phyloP scores from a whole-genome alignment of 2,329 filamentous ascomycete genomes.

The Sclerotinia glacialis region DNA sequence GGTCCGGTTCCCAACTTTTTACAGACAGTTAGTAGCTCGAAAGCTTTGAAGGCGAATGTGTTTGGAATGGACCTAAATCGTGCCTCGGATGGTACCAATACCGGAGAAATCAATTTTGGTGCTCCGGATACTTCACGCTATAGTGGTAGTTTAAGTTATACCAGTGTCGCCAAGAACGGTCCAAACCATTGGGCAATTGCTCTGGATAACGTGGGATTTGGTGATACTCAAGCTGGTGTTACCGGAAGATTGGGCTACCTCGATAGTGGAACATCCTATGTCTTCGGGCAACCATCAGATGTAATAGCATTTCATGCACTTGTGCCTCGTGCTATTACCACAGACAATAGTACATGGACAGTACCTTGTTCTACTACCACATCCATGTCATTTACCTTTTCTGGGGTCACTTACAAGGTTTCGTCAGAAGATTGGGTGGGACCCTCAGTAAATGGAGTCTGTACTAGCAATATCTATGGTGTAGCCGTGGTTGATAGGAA shows the following conservation, averaged over 20 bases:
- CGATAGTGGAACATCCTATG: slow-evolving; percentile 79
- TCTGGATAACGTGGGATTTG: slow-evolving; percentile 62
- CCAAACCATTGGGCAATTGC: slow-evolving; percentile 70
- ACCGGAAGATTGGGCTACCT: slow-evolving; percentile 63
- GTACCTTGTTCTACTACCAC: slow-evolving; percentile 69
- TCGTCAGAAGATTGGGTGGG: slow-evolving; percentile 69
- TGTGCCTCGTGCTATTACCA: slow-evolving; percentile 56
- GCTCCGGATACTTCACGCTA: slow-evolving; percentile 64
- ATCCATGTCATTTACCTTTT: slow-evolving; percentile 64
- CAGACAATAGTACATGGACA: slow-evolving; percentile 61
- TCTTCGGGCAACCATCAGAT: slow-evolving; percentile 67
- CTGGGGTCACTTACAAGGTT: slow-evolving; percentile 63
- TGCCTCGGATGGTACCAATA: slow-evolving; percentile 60
- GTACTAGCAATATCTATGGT: slow-evolving; percentile 73
- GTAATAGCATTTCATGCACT: slow-evolving; percentile 65
- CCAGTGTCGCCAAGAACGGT: slow-evolving; percentile 45
- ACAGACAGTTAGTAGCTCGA: slow-evolving; percentile 55
- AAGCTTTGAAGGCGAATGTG: slow-evolving; percentile 60
- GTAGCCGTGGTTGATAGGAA: slow-evolving; percentile 56
- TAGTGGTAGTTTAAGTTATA: slow-evolving; percentile 67
- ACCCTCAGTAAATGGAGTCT: slow-evolving; percentile 44
- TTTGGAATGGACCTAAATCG: slow-evolving; percentile 71
- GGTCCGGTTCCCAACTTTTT: slow-evolving; percentile 63
- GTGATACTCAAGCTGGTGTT: slow-evolving; percentile 54
- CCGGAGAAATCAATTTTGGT: slow-evolving; percentile 78